Evolutionary conservation across 768 basidiomycete genomes (phyloP).

Genomic region (Boletus vinaceobasis): DNA sequence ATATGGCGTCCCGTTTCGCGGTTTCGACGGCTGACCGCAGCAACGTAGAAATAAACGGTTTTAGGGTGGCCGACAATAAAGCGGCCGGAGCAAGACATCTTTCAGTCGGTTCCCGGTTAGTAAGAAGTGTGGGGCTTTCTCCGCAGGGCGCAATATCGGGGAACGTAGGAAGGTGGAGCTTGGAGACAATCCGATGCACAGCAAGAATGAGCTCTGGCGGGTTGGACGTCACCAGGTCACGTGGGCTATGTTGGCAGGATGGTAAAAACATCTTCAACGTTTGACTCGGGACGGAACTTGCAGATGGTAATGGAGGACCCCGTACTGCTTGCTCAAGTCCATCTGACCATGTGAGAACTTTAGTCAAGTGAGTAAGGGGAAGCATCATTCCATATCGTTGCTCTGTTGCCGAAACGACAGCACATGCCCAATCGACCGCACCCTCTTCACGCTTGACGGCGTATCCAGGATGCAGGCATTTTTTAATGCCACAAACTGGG

Average conservation of each 20-base stretch:
- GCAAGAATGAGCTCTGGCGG: conserved; percentile 31
- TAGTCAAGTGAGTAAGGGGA: conserved; percentile 19
- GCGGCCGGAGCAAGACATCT: conserved; percentile 35
- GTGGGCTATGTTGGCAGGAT: conserved; percentile 16
- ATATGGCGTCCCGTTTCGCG: conserved; percentile 31
- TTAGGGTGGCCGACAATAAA: conserved; percentile 33
- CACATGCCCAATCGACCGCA: conserved; percentile 20
- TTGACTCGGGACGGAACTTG: conserved; percentile 3
- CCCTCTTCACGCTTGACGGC: conserved; percentile 20
- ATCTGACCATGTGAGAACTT: conserved; percentile 10
- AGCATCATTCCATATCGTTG: conserved; percentile 17
- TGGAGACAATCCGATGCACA: conserved; percentile 22
- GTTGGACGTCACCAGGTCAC: conserved; percentile 19
- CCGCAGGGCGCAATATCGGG: conserved; percentile 10
- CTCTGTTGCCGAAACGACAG: conserved; percentile 20
- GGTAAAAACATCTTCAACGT: conserved; percentile 3
- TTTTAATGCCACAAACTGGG: conserved; percentile 29
- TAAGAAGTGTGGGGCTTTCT: conserved; percentile 6
- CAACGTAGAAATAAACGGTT: conserved; percentile 32
- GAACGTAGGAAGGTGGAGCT: conserved; percentile 21
- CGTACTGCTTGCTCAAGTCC: conserved; percentile 17
- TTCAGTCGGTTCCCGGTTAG: conserved; percentile 20
- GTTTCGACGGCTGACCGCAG: conserved; percentile 33
- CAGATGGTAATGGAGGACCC: conserved; percentile 1
- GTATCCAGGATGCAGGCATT: conserved; percentile 24